Evolutionary conservation across 1,139 yeast genomes (phyloP), one percentile per base, ranked within the genome.

Genomic region (Diutina rugosa): DNA sequence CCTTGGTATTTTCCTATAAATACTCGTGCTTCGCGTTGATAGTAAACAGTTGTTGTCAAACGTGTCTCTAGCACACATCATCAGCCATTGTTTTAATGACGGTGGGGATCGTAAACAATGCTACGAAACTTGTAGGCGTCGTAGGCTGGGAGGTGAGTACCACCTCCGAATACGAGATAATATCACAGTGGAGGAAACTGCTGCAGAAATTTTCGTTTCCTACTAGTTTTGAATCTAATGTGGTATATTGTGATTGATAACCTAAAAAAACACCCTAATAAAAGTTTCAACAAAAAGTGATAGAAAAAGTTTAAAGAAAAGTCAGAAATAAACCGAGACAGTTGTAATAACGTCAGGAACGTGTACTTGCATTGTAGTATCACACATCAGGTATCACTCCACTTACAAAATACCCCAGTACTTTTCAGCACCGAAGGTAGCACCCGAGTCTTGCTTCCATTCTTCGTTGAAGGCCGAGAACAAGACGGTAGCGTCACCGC

Each of bases 381-480:
- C 46, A 35, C 41, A 7, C 35, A 29, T 26, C 26, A 28, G 49
- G 28, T 46, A 47, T 47, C 45, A 32, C 9, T 12, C n/a, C 32
- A 29, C 32, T 38, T 49, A 38, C 28, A 16, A 29, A n/a, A 84
- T 72, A 66, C 93, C 93, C 87, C 89, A 87, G 77, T 78, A 79
- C 70, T 84, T 83, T 72, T 87, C 93, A 62, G 82, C 84, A 63
- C 76, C 78, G 69, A 78, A 78, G 46, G 80, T 68, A 64, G 91
- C 93, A 55, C 84, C 84, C 59, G 74, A n/a, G 45, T 49, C 53
- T 16, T 14, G 75, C 73, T 87, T 87, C 95, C 95, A 87, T 70
- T 79, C 78, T 69, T 87, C 91, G 69, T 87, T 82, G 73, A 74
- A 86, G 66, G 88, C 87, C 62, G 81, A 85, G 79, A 85, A 87